Conservation (phyloP, 2,329 filamentous ascomycete species). For the Plectosphaerella sp. region DNA sequence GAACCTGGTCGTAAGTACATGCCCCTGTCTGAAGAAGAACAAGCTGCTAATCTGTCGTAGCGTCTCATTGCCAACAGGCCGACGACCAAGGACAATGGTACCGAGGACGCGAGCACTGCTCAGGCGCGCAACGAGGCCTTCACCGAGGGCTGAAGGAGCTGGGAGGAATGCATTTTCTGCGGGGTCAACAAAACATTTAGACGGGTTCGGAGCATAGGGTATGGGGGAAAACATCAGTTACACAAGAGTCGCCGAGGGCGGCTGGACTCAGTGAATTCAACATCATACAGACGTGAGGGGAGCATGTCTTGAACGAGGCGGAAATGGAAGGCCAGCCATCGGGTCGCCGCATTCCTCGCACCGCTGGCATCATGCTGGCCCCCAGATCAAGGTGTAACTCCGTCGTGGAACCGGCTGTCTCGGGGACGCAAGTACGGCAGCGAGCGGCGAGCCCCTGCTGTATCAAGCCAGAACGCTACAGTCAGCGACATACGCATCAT, state of each 20-base stretch:
- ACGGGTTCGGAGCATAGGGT: background rate
- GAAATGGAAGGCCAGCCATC: too few species aligned
- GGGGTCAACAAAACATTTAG: background rate
- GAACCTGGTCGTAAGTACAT: slow-evolving; percentile 72
- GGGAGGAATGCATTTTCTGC: background rate
- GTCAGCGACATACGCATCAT: too few species aligned
- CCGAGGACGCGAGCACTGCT: slow-evolving; percentile 13
- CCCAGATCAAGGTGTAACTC: too few species aligned
- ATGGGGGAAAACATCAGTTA: background rate
- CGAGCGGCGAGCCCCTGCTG: too few species aligned
- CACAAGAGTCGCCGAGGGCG: background rate
- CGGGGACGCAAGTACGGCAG: too few species aligned
- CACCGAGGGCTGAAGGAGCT: slow-evolving; percentile 25
- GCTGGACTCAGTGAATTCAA: slow-evolving; percentile 1
- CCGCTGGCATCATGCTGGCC: too few species aligned
- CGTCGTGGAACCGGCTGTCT: too few species aligned
- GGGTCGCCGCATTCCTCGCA: too few species aligned
- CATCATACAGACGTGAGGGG: slow-evolving; percentile 4
- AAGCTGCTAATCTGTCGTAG: slow-evolving; percentile 20
- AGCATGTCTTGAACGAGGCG: background rate
- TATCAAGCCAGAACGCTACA: too few species aligned
- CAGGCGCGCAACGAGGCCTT: slow-evolving; percentile 38
- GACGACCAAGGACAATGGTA: slow-evolving; percentile 28
- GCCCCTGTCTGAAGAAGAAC: background rate
- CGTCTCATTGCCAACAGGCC: slow-evolving; percentile 48